These are phyloP conservation scores for Spergularia azorica DNA, from an alignment of 179 eudicot genomes.

Conservation along the genomic window DNA sequence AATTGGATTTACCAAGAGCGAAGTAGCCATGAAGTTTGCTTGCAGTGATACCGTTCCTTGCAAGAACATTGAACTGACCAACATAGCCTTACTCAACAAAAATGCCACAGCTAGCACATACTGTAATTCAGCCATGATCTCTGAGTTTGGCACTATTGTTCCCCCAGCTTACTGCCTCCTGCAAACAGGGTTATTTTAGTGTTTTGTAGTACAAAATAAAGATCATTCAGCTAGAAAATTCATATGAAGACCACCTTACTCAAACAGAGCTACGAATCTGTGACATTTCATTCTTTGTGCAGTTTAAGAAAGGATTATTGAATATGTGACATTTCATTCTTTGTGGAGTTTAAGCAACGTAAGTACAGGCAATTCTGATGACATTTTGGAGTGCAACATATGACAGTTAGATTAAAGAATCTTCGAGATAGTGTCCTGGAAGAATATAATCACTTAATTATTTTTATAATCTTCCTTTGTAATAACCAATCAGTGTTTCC, in stretches of 20 bases:
- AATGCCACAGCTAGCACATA: slow-evolving; percentile 55
- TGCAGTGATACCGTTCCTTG: slow-evolving; percentile 81
- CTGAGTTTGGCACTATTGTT: slow-evolving; percentile 45
- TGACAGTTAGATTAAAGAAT: too few relatives aligned
- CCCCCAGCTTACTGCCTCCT: slow-evolving; percentile 72
- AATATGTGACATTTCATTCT: too few relatives aligned
- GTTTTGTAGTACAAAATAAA: background rate
- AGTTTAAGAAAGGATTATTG: too few relatives aligned
- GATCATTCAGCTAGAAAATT: slow-evolving; percentile 6
- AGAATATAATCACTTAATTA: too few relatives aligned
- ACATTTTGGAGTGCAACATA: too few relatives aligned
- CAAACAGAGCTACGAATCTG: slow-evolving; percentile 47
- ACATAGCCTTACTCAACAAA: slow-evolving; percentile 48
- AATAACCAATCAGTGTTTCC: too few relatives aligned
- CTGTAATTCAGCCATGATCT: slow-evolving; percentile 63
- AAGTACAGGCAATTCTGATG: too few relatives aligned
- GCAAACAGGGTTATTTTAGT: slow-evolving; percentile 28
- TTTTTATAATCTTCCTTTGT: too few relatives aligned
- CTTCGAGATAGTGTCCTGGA: too few relatives aligned
- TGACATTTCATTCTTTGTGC: slow-evolving; percentile 25
- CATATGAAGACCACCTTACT: slow-evolving; percentile 28
- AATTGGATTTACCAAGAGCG: slow-evolving; percentile 60
- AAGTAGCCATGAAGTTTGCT: slow-evolving; percentile 64
- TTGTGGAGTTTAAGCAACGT: too few relatives aligned
- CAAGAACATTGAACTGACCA: slow-evolving; percentile 55